Conservation (phyloP, 495 filamentous ascomycete species). For the Aspergillus haitiensis region DNA sequence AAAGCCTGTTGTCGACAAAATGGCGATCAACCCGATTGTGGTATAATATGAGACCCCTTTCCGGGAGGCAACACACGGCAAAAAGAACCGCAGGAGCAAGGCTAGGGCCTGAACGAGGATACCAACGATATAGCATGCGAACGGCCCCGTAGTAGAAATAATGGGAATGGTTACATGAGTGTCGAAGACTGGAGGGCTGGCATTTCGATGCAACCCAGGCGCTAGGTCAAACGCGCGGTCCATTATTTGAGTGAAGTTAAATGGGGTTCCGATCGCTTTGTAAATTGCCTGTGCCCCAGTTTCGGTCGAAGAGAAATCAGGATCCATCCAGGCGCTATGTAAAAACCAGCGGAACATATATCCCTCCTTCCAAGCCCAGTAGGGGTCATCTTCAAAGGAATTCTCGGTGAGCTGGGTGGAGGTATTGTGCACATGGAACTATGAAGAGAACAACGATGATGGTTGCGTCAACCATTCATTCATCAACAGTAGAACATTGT, state of each 20-base stretch:
- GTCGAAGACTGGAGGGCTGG: neutral
- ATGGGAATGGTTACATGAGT: neutral
- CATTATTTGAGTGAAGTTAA: neutral
- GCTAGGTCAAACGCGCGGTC: neutral
- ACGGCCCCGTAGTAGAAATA: neutral
- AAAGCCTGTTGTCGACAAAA: neutral
- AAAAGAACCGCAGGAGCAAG: neutral
- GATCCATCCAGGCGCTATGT: neutral
- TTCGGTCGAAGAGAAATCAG: neutral
- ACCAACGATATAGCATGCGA: neutral
- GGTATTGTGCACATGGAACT: neutral
- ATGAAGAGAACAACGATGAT: neutral
- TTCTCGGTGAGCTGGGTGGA: neutral
- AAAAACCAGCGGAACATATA: neutral
- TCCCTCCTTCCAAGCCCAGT: constrained; percentile 3
- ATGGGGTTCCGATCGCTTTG: neutral
- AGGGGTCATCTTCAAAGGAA: neutral
- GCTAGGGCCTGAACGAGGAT: neutral
- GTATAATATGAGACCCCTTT: neutral
- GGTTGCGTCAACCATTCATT: neutral
- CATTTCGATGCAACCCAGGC: neutral
- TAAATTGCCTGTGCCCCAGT: neutral
- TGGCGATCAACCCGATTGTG: neutral
- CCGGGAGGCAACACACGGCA: neutral
- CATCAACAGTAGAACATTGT: neutral